Evolutionary conservation across 352 stramenopile genomes (phyloP).

Genomic region (Phytophthora citricola): DNA sequence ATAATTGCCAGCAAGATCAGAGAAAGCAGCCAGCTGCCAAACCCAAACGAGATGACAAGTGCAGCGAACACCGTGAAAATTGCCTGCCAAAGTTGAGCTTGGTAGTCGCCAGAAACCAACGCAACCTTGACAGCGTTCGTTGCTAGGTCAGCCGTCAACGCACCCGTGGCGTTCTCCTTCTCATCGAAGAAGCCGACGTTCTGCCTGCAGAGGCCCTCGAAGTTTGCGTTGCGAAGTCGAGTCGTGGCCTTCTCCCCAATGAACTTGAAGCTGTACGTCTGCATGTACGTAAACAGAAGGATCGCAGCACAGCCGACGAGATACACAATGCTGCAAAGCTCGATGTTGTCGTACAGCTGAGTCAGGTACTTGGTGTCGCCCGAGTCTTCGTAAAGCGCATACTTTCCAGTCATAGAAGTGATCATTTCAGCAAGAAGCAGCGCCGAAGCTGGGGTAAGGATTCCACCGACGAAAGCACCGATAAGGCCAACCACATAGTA

Average conservation of each 20-base stretch:
- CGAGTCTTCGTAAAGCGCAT: slow-evolving; percentile 36
- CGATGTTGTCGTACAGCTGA: slow-evolving; percentile 44
- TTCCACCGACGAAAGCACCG: slow-evolving; percentile 34
- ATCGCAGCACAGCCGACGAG: slow-evolving; percentile 39
- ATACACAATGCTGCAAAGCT: slow-evolving; percentile 32
- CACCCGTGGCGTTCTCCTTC: slow-evolving; percentile 63
- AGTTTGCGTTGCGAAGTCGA: slow-evolving; percentile 52
- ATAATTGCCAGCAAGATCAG: slow-evolving; percentile 6
- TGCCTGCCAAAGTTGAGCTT: slow-evolving; percentile 47
- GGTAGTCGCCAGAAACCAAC: slow-evolving; percentile 58
- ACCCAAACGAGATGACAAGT: slow-evolving; percentile 65
- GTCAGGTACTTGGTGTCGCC: slow-evolving; percentile 33
- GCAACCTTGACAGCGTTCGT: slow-evolving; percentile 56
- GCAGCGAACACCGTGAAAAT: slow-evolving; percentile 52
- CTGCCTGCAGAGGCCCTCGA: slow-evolving; percentile 45
- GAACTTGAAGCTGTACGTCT: slow-evolving; percentile 58
- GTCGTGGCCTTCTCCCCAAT: slow-evolving; percentile 53
- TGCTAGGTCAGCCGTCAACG: slow-evolving; percentile 55
- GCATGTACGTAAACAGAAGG: slow-evolving; percentile 42
- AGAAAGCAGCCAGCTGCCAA: slow-evolving; percentile 57
- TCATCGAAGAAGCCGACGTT: slow-evolving; percentile 80
- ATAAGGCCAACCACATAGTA: slow-evolving; percentile 30
- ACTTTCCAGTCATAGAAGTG: slow-evolving; percentile 53
- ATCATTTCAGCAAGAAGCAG: slow-evolving; percentile 56
- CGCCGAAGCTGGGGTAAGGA: slow-evolving; percentile 42